Conservation (phyloP, 2,329 filamentous ascomycete genomes). For the Capronia americana region DNA sequence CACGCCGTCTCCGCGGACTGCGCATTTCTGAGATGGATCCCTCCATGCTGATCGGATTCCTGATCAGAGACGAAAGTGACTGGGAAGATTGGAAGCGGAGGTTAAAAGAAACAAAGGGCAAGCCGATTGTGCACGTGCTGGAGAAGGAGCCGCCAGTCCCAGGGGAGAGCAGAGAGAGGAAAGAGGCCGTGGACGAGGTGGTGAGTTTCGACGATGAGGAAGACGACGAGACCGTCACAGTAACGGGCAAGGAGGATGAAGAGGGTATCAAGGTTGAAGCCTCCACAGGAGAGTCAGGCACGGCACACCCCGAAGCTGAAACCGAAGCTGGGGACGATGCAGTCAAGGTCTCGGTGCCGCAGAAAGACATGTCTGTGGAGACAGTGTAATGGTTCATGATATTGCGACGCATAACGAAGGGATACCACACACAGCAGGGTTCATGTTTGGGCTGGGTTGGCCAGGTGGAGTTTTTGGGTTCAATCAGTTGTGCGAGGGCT, state of each 20-base stretch:
- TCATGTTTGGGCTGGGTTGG: background rate
- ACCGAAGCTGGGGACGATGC: constrained; percentile 6
- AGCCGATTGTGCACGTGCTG: constrained; percentile 83
- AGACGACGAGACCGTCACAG: constrained; percentile 37
- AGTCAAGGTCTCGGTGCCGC: constrained; percentile 6
- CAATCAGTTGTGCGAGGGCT: background rate
- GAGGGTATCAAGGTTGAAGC: constrained; percentile 7
- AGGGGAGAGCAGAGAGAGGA: constrained; percentile 64
- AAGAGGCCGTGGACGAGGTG: constrained; percentile 84
- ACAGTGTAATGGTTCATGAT: background rate
- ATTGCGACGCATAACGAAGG: constrained; percentile 6
- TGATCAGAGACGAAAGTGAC: constrained; percentile 81
- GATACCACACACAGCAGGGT: constrained; percentile 1
- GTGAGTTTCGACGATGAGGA: constrained; percentile 81
- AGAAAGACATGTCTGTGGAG: background rate
- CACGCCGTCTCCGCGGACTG: constrained; percentile 78
- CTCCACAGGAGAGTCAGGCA: background rate
- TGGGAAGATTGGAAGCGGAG: constrained; percentile 81
- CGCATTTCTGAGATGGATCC: constrained; percentile 94
- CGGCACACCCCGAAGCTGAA: background rate
- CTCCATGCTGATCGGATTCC: constrained; percentile 94
- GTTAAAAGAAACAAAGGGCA: constrained; percentile 78
- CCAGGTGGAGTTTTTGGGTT: background rate
- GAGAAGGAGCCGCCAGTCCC: constrained; percentile 67
- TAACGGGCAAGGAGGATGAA: constrained; percentile 30